Conservation (phyloP, 345 rosid species). For the Durio zibethinus region DNA sequence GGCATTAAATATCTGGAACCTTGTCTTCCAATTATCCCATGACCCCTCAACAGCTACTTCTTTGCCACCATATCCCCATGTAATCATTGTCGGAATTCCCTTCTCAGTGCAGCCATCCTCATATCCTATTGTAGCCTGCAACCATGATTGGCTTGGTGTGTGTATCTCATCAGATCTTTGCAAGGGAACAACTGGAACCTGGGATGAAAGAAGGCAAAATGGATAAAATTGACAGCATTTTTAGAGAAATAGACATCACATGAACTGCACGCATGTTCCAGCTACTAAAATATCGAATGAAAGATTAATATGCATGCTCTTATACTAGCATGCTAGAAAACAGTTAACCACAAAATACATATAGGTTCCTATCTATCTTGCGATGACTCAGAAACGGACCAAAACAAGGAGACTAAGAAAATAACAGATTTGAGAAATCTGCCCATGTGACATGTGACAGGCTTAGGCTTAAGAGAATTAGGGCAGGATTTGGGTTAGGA, state of each 20-base stretch:
- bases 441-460: not conserved
- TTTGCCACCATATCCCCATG: conserved; percentile 85
- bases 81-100: conserved; percentile 90
- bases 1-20: conserved; percentile 34
- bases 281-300: not conserved
- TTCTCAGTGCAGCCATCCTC: conserved; percentile 63
- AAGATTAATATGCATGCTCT: not conserved
- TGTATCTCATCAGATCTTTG: conserved; percentile 90
- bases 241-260: not conserved
- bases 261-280: not conserved
- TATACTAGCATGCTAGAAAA: not conserved
- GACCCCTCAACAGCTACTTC: conserved; percentile 92
- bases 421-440: not conserved
- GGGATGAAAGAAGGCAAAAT: conserved; percentile 4
- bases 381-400: not conserved
- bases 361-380: not conserved
- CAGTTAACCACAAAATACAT: not conserved
- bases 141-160: conserved; percentile 57
- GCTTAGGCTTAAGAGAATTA: not conserved
- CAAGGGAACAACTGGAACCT: conserved; percentile 87
- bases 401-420: not conserved
- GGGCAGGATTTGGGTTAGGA: not conserved
- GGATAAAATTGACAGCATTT: not conserved
- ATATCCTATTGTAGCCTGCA: conserved; percentile 43
- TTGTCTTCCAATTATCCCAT: conserved; percentile 91